Evolutionary conservation across 139 green algal genomes (phyloP), one percentile per base, ranked within the genome.

Genomic region (Zygnema cylindricum): DNA sequence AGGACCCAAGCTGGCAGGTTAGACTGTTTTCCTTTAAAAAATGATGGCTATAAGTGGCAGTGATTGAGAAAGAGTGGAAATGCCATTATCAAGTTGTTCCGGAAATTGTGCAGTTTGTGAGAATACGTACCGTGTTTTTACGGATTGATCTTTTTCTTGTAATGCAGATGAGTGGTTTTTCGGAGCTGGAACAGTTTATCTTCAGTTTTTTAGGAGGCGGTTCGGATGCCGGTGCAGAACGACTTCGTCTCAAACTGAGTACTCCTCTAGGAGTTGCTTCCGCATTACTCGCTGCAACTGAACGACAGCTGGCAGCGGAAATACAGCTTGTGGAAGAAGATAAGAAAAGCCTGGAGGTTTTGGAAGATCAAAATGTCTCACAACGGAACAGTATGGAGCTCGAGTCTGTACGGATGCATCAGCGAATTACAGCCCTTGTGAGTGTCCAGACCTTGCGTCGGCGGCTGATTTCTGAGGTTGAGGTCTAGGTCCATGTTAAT

Each of bases 221-320:
- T 0, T 88, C 83, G 2, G 54, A 86, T 33, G 75, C 54, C 0
- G 91, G 69, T 0, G 93, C 93, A 33, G 97, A 99, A 92, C 93
- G 94, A n/a, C 89, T 98, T 55, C 94, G 96, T 1, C 89, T 98
- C 11, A 99, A 99, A 94, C 93, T 99, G 87, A 93, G 98, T 83
- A 98, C 97, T 40, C 97, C 97, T 32, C 90, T 99, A 81, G 95
- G 92, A 78, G 94, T 99, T 30, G 93, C 94, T 0, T 93, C 96
- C 41, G 97, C 96, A 1, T 91, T 98, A 57, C 69, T 98, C 57
- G 93, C 41, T 22, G 95, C 95, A 0, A 93, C 94, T 0, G 76
- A 90, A 43, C 69, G 88, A 49, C 90, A 95, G 88, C 86, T 99
- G 41, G 69, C 84, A 1, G 82, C 63, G 11, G 89, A 95, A 77